Evolutionary conservation across 345 rosid species (phyloP), one percentile per base, ranked within the genome.

Genomic region (Kernera saxatilis): DNA sequence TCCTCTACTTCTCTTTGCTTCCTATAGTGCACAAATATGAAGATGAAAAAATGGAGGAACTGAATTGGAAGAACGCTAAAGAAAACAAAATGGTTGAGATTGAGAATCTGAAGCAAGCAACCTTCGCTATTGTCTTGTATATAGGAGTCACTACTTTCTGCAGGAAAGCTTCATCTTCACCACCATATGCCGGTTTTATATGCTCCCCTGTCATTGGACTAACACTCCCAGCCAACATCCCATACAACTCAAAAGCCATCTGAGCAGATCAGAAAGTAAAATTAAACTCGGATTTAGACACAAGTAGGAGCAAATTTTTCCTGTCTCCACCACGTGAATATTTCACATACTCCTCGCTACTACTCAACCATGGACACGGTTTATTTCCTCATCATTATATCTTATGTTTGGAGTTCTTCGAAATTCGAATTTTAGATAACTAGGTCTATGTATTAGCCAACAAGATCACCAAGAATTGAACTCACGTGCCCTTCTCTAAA

Each of bases 81-180:
- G 65, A 75, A 43, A 27, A 53, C 21, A 54, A 48, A 29, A 60
- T 43, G 43, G 33, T 14, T 19, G 48, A 56, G 70, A 45, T 39
- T 63, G 59, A 46, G 48, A 44, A 61, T 37, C 4, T 11, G 11
- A 27, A 53, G 64, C 67, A 67, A n/a, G 15, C 48, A 54, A 84
- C 91, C 88, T 80, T 69, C 36, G 81, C 82, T 64, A 87, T 83
- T 35, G 79, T 79, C 44, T 80, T 71, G 64, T 87, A 84, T 52
- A 87, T 84, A 9, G 91, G 91, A 64, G 80, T 84, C 55, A 87
- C 85, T 23, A 87, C 88, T 84, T 87, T 84, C 74, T 82, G 82
- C 61, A 84, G 68, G 80, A 83, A 87, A 50, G 86, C 88, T 81
- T 84, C 91, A 32, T 84, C 75, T 59, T 83, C 84, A 58, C 91